Conservation (phyloP, 139 green algal genomes). For the Chlorella ohadii region DNA sequence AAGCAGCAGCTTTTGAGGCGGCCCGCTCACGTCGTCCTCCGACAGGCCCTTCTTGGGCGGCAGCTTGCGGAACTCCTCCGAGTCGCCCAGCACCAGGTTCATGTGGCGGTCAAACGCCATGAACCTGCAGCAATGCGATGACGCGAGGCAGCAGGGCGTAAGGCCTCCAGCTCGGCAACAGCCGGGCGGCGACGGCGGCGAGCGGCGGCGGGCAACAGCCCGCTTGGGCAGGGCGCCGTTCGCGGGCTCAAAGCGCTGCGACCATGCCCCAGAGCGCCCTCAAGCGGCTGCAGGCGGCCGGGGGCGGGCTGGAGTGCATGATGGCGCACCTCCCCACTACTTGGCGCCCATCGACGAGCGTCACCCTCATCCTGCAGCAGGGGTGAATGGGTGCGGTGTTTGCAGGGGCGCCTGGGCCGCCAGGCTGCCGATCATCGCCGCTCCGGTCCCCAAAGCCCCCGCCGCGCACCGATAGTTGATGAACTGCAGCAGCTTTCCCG, state of each 20-base stretch:
- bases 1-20: no score
- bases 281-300: neutral
- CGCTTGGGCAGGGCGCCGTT: no score
- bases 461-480: conserved; percentile 87
- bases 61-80: conserved; percentile 95
- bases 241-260: neutral
- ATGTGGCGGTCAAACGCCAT: conserved; percentile 99
- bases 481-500: conserved; percentile 96
- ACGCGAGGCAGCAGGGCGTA: no score
- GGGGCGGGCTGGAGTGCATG: no score
- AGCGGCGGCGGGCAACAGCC: no score
- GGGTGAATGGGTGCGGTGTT: neutral
- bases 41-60: conserved; percentile 92
- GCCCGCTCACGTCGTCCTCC: conserved; percentile 80
- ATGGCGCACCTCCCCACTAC: conserved; percentile 88
- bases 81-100: conserved; percentile 98
- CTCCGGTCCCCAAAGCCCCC: no score
- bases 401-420: no score
- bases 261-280: neutral
- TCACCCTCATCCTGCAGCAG: conserved; percentile 86
- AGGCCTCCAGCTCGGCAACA: no score
- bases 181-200: no score
- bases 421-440: no score
- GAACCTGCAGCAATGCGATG: conserved; percentile 94
- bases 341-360: conserved; percentile 86